phyloP scores from a whole-genome alignment of 768 basidiomycete species.

The Macrocybe gigantea region DNA sequence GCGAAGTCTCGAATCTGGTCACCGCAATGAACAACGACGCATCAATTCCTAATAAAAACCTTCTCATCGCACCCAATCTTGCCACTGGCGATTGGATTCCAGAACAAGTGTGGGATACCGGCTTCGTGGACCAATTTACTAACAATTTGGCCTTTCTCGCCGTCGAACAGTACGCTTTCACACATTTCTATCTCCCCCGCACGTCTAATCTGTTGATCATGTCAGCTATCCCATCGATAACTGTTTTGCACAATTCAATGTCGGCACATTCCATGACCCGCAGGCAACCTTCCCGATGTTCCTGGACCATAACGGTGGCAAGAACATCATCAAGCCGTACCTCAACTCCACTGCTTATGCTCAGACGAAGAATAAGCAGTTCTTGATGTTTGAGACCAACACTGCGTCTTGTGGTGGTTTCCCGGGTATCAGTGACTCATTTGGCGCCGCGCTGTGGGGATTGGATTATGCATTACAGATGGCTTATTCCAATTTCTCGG shows the following conservation, averaged over 20 bases:
- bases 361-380: constrained; percentile 31
- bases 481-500: constrained; percentile 49
- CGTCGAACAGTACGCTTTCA: constrained; percentile 47
- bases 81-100: constrained; percentile 47
- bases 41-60: constrained; percentile 26
- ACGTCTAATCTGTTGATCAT: constrained; percentile 26
- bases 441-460: constrained; percentile 60
- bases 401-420: constrained; percentile 69
- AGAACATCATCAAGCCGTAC: constrained; percentile 45
- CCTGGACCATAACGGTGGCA: constrained; percentile 55
- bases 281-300: constrained; percentile 51
- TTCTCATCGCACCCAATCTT: constrained; percentile 57
- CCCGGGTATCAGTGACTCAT: constrained; percentile 54
- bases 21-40: constrained; percentile 35
- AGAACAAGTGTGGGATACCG: constrained; percentile 48
- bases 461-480: constrained; percentile 56
- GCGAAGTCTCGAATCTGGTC: constrained; percentile 47
- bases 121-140: constrained; percentile 39
- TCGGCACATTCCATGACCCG: constrained; percentile 33
- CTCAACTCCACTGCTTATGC: constrained; percentile 42
- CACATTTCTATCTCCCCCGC: constrained; percentile 9
- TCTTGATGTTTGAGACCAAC: constrained; percentile 70
- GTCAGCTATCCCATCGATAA: constrained; percentile 57
- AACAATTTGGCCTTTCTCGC: constrained; percentile 37
- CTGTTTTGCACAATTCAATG: constrained; percentile 45